Base-by-base conservation (phyloP, 1,284 basidiomycete species). In the Tetrapyrgos nigripes region DNA sequence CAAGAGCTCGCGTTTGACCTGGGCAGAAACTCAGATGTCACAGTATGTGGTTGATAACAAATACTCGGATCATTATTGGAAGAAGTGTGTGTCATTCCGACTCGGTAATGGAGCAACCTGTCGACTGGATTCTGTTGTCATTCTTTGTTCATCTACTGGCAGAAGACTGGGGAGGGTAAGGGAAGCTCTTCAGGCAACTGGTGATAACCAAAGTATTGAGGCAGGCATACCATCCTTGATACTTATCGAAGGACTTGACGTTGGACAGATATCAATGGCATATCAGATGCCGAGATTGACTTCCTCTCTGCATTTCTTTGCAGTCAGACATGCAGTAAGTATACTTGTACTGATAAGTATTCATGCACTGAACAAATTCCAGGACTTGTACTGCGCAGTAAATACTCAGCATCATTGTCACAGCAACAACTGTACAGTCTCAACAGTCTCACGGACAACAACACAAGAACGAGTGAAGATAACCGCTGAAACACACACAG, bases 371-470 rank as follows among this genome's bases (percentile, higher is more conserved):
- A 4, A 10, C 35, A 3, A 26, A 13, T 47, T n/a, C n/a, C n/a
- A 66, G 65, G 53, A 51, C 46, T 33, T 63, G n/a, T 33, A 59
- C 13, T 64, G 63, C 54, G 45, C 58, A n/a, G 53, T 61, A 1
- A 66, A 65, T 49, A 49, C 62, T 26, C 62, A 64, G 26, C 60
- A 65, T 35, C 62, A 62, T 37, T 63, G 62, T 45, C 35, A 27
- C 17, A 58, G 57, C 29, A 58, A 64, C 28, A 44, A 57, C 6
- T 66, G 62, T 40, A 23, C 50, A 28, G 26, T 44, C 9, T 35
- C 53, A 24, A n/a, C n/a, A n/a, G n/a, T n/a, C n/a, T n/a, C n/a
- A n/a, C 26, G 45, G 1, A 48, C 49, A 8, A 44, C 27, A 1
- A 28, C 29, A 11, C 50, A 55, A 3, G 64, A 67, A 45, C 53